Evolutionary conservation across 192 early-diverging fungal genomes (phyloP), one percentile per base, ranked within the genome.

Genomic region (Backusella psychrophila): DNA sequence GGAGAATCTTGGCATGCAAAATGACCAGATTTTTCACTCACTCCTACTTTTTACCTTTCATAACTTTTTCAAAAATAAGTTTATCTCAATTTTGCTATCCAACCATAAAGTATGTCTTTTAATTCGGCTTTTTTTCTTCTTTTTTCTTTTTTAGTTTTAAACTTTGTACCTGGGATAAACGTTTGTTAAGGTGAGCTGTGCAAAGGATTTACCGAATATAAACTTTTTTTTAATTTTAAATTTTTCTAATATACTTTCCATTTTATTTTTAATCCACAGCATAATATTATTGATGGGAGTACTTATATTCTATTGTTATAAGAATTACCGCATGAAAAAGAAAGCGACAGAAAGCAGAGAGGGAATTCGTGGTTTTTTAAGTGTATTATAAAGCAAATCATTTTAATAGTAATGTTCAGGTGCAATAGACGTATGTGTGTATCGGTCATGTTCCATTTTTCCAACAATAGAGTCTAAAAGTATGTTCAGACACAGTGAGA

Each of bases 401-500:
- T 49, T 49, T 23, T 59, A 26, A 26, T 26, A 12, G 23, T 21
- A 23, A 21, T 59, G 23, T 59, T 49, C 46, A 49, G 17, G n/a
- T 59, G 21, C 21, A 26, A 59, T 26, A 4, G 11, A 26, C 2
- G 53, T 26, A 23, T 26, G 9, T 59, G 11, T 59, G 46, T 17
- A 59, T 26, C n/a, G 7, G 53, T 7, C 23, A 59, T 59, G 53
- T 59, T 59, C 53, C 53, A 59, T 59, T 59, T 59, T 59, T 59
- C 53, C 53, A 59, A 59, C 23, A 59, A 59, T 26, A 26, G 0
- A 63, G 12, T 49, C 19, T 49, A 63, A 63, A 63, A 29, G 6
- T 29, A 63, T 26, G 56, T 63, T 63, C 23, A 63, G 56, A 63
- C 56, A 63, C 56, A 63, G 56, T 63, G 56, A 63, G 56, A 63